Evolutionary conservation across 495 filamentous ascomycete species (phyloP), one percentile per base, ranked within the genome.

Genomic region (Daldinia childiae): DNA sequence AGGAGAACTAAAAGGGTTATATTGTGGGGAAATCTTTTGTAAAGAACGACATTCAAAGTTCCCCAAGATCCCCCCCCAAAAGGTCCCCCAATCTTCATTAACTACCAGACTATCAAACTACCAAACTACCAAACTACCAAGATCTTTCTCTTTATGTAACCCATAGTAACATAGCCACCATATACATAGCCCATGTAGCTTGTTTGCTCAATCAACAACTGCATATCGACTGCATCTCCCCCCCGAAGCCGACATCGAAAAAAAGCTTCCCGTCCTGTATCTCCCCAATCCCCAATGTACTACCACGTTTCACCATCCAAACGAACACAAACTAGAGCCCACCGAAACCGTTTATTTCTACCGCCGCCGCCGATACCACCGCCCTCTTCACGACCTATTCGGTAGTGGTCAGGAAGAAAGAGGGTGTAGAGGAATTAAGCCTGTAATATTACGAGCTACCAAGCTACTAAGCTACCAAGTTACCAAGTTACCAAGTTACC

Each of bases 231-330:
- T 64, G n/a, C 55, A 26, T 56, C 62, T 26, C 5, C 56, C 43
- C 43, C 39, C 51, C 50, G 59, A 67, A 52, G 26, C 55, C 52
- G 21, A 27, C 55, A 65, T 61, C 45, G 58, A 63, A 52, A 63
- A 52, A 51, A 57, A 41, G 50, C 55, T 66, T 48, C 27, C 32
- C 39, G 27, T n/a, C n/a, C 34, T 58, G 50, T 52, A 21, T 58
- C 24, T 68, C 63, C 68, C 41, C 67, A 57, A 74, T 68, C 63
- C 68, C 41, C 67, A 57, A 74, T 74, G 72, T 74, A 64, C 67
- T 64, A 66, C 67, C 72, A 74, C 72, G 72, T 68, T 62, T 56
- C 72, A 64, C 67, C 48, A 64, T 64, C 59, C 30, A 61, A 58
- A 51, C 24, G 38, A 62, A 64, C 21, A 43, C 51, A 34, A 55